A percentile compares a stretch with the other conserved stretches of the same genome.
These are phyloP conservation scores for Pilatotrama ljubarskyi DNA, from an alignment of 768 basidiomycete genomes.

Conservation along the genomic window DNA sequence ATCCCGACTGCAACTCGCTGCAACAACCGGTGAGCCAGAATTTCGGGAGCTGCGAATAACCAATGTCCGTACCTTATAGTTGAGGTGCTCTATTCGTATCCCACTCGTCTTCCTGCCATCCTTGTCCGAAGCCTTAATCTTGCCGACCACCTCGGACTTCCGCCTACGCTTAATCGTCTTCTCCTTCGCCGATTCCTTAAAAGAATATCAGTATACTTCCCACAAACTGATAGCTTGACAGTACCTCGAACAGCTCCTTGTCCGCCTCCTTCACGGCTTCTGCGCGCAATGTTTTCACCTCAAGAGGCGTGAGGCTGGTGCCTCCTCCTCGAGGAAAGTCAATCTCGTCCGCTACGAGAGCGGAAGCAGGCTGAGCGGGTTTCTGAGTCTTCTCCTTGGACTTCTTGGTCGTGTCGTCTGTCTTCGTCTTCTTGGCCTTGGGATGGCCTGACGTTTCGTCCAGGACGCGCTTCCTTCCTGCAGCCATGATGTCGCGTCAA, in stretches of 20 bases:
- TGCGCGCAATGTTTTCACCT: constrained; percentile 81
- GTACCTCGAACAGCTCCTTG: constrained; percentile 74
- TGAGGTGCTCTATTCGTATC: constrained; percentile 85
- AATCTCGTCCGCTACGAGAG: constrained; percentile 62
- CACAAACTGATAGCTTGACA: constrained; percentile 39
- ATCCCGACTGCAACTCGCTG: constrained; percentile 77
- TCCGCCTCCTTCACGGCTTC: constrained; percentile 87
- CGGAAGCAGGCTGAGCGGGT: constrained; percentile 37
- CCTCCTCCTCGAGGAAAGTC: constrained; percentile 98
- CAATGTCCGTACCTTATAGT: constrained; percentile 71
- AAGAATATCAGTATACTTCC: not conserved
- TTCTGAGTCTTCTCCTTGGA: constrained; percentile 29
- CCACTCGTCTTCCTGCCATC: constrained; percentile 50
- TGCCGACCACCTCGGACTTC: constrained; percentile 44
- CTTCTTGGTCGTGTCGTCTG: constrained; percentile 35
- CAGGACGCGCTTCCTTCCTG: constrained; percentile 59
- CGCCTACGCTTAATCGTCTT: constrained; percentile 45
- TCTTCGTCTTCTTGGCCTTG: constrained; percentile 65
- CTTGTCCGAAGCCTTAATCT: constrained; percentile 28
- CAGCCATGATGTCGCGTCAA: constrained; percentile 37
- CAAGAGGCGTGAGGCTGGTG: constrained; percentile 81
- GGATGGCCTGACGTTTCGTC: constrained; percentile 51
- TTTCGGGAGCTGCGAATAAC: not conserved
- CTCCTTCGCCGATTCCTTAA: constrained; percentile 41
- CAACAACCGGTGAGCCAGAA: not conserved